These are phyloP conservation scores for Cladorrhinum sp. DNA, from an alignment of 2,329 filamentous ascomycete genomes.

Conservation along the genomic window DNA sequence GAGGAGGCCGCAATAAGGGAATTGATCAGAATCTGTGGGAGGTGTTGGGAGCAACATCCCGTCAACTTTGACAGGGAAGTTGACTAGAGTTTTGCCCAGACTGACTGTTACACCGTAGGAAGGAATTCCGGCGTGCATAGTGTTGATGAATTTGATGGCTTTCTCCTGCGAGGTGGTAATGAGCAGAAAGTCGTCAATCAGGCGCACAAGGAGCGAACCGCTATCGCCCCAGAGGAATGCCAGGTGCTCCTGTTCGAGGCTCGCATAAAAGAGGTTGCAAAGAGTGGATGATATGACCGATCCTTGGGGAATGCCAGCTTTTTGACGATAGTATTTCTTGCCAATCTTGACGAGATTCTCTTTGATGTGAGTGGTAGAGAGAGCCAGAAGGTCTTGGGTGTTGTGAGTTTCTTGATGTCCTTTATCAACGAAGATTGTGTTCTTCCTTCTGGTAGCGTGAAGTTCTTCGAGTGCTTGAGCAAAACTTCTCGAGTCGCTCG, in stretches of 20 bases:
- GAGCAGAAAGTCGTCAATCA: conserved; percentile 92
- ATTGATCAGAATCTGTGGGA: conserved; percentile 39
- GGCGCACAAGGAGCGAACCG: conserved; percentile 65
- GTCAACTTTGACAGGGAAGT: conserved; percentile 67
- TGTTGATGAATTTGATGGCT: conserved; percentile 68
- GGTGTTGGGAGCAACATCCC: conserved; percentile 48
- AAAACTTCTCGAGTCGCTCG: conserved; percentile 43
- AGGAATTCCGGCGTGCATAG: conserved; percentile 76
- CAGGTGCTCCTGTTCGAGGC: conserved; percentile 63
- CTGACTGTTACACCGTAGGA: conserved; percentile 80
- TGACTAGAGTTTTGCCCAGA: conserved; percentile 74
- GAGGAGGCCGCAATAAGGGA: conserved; percentile 83
- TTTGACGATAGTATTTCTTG: conserved; percentile 85
- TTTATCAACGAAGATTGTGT: conserved; percentile 76
- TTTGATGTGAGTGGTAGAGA: conserved; percentile 76
- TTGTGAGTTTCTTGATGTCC: conserved; percentile 56
- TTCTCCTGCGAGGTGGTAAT: conserved; percentile 68
- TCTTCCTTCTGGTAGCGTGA: conserved; percentile 47
- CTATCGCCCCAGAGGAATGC: conserved; percentile 54
- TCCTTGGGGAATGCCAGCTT: conserved; percentile 86
- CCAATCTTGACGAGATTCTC: conserved; percentile 85
- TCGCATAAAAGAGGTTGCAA: conserved; percentile 95
- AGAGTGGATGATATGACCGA: conserved; percentile 82
- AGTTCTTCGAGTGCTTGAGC: conserved; percentile 42
- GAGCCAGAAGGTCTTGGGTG: conserved; percentile 59